Conservation (phyloP, 352 stramenopile species). For the Thalassiosira hispida region DNA sequence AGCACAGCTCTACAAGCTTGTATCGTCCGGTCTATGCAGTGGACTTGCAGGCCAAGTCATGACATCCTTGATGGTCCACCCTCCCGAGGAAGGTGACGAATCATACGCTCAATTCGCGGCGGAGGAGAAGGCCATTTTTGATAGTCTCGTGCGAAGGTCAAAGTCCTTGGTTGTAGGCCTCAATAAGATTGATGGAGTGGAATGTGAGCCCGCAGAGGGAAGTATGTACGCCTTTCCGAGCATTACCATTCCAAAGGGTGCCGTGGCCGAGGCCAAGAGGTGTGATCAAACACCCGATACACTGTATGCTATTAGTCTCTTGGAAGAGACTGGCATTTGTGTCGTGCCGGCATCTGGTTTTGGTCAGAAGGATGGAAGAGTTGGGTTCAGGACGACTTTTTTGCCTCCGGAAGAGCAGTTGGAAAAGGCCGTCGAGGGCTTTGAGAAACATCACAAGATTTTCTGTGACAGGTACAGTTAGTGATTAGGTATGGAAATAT, state of each 20-base stretch:
- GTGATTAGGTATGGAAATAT: too few relatives aligned
- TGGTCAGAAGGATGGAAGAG: constrained; percentile 94
- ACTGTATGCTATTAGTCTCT: constrained; percentile 96
- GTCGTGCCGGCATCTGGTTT: constrained; percentile 98
- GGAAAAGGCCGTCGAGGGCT: constrained; percentile 95
- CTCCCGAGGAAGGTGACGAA: constrained; percentile 89
- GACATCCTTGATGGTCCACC: constrained; percentile 96
- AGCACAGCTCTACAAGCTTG: constrained; percentile 98
- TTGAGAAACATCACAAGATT: constrained; percentile 92
- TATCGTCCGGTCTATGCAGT: constrained; percentile 95
- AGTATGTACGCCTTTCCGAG: constrained; percentile 98
- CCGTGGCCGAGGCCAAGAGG: constrained; percentile 77
- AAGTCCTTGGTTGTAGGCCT: constrained; percentile 91
- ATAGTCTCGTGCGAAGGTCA: constrained; percentile 89
- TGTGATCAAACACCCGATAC: constrained; percentile 90
- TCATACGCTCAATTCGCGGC: constrained; percentile 90
- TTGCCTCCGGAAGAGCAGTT: constrained; percentile 95
- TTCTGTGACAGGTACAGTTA: constrained; percentile 97
- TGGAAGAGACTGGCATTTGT: constrained; percentile 96
- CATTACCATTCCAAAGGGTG: constrained; percentile 88
- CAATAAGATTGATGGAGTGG: constrained; percentile 94
- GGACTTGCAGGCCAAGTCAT: constrained; percentile 96
- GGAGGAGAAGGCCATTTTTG: constrained; percentile 91
- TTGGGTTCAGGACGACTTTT: constrained; percentile 99
- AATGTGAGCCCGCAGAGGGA: constrained; percentile 93